These are phyloP conservation scores for Saccharomycopsis javanensis DNA, from an alignment of 805 yeast species.

Conservation along the genomic window DNA sequence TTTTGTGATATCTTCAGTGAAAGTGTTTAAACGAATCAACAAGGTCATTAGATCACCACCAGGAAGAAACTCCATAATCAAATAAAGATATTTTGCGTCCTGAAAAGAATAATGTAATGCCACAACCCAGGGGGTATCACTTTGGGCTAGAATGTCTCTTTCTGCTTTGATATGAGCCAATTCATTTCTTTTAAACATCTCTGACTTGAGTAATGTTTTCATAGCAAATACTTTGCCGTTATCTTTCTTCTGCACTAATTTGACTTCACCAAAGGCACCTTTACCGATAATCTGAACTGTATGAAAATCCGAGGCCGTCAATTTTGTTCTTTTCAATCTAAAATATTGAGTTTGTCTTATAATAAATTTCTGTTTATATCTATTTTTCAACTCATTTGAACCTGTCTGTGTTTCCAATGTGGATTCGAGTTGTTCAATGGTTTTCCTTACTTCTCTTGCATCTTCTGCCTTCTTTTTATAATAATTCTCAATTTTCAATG, in stretches of 20 bases:
- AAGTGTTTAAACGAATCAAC: slow-evolving; percentile 90
- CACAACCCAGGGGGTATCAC: slow-evolving; percentile 85
- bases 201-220: slow-evolving; percentile 85
- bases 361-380: slow-evolving; percentile 77
- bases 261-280: slow-evolving; percentile 97
- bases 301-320: slow-evolving; percentile 72
- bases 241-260: slow-evolving; percentile 86
- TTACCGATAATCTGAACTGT: slow-evolving; percentile 88
- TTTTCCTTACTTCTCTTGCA: slow-evolving; percentile 92
- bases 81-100: slow-evolving; percentile 61
- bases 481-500: slow-evolving; percentile 71
- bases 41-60: slow-evolving; percentile 57
- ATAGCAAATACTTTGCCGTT: slow-evolving; percentile 89
- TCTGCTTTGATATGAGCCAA: slow-evolving; percentile 93
- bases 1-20: slow-evolving; percentile 85
- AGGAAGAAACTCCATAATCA: slow-evolving; percentile 61
- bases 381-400: slow-evolving; percentile 74
- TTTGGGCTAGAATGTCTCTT: slow-evolving; percentile 87
- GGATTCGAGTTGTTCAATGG: slow-evolving; percentile 79
- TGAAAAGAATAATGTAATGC: slow-evolving; percentile 75
- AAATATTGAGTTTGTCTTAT: slow-evolving; percentile 81
- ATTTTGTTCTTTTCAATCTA: slow-evolving; percentile 74
- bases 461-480: slow-evolving; percentile 79
- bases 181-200: slow-evolving; percentile 92
- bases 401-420: slow-evolving; percentile 56